Evolutionary conservation across 2,329 filamentous ascomycete genomes (phyloP), one percentile per base, ranked within the genome.

Genomic region (Iodosphaeria phyllophila): DNA sequence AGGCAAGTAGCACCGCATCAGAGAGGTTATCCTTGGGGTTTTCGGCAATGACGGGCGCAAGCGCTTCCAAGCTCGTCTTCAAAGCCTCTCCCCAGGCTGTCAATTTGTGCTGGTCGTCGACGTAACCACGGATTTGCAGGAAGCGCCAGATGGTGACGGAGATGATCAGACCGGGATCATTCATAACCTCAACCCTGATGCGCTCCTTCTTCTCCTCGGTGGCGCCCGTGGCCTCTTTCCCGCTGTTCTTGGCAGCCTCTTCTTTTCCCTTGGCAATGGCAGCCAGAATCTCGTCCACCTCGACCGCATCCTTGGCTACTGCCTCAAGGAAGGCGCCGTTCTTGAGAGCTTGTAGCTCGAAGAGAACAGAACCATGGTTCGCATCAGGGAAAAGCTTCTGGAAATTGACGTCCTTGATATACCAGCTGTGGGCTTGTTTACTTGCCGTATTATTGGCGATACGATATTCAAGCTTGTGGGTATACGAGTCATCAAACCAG

Each of bases 81-180:
- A 95, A 58, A 12, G 79, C 79, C 38, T 73, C 70, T 10, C 86
- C 89, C 82, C 83, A 92, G 6, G 58, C 51, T 6, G 84, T 92
- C 31, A 93, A 60, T 30, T 73, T 67, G 48, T 95, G 86, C 23
- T 66, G 58, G 25, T 72, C 61, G 36, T 89, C 69, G 23, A 92
- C 61, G 40, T 93, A 98, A 13, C 75, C 83, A 30, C 84, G 71
- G 24, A 95, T 60, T 42, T 92, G 80, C 13, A 98, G 60, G 49
- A 93, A 89, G 28, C 83, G 70, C 76, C 82, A 93, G 30, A 86
- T 63, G 5, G 74, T 68, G 38, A 92, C 79, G 11, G 67, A 67
- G 6, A 60, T 50, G 27, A 82, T 54, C 27, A 86, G 64, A 39
- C 89, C 77, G 10, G 50, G 44, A 13, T 58, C 59, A 24, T 75